Evolutionary conservation across 345 rosid species (phyloP).

Genomic region (Corchorus capsularis): DNA sequence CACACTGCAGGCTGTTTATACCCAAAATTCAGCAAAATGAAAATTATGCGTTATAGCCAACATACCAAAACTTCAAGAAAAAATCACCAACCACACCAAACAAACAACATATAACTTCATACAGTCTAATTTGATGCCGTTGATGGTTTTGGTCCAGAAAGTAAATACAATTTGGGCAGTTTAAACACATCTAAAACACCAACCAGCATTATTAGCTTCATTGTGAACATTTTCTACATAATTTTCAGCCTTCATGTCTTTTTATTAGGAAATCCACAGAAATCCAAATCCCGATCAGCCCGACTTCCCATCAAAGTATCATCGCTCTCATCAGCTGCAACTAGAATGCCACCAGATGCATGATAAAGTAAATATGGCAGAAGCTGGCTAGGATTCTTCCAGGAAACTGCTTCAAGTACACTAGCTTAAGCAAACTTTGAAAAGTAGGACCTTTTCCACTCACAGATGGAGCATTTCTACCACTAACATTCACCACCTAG

Average conservation of each 20-base stretch:
- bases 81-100: not conserved
- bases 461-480: not conserved
- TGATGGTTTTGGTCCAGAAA: no score
- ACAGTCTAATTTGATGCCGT: conserved; percentile 11
- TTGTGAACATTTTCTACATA: conserved; percentile 12
- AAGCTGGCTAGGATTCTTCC: conserved; percentile 26
- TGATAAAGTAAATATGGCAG: conserved; percentile 16
- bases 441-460: conserved; percentile 5
- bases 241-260: conserved; percentile 9
- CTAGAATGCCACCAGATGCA: not conserved
- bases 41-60: not conserved
- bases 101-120: conserved; percentile 26
- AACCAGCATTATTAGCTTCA: conserved; percentile 7
- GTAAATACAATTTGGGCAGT: no score
- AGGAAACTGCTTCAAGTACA: conserved; percentile 33
- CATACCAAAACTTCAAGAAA: not conserved
- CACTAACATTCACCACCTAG: conserved; percentile 8
- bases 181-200: no score
- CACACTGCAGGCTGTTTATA: not conserved
- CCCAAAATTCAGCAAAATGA: not conserved
- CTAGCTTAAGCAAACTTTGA: conserved; percentile 33
- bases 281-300: conserved; percentile 8
- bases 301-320: conserved; percentile 15
- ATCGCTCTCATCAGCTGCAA: conserved; percentile 11
- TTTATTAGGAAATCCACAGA: conserved; percentile 12